phyloP scores from a whole-genome alignment of 2,329 filamentous ascomycete species.

The Xylariales sp. region DNA sequence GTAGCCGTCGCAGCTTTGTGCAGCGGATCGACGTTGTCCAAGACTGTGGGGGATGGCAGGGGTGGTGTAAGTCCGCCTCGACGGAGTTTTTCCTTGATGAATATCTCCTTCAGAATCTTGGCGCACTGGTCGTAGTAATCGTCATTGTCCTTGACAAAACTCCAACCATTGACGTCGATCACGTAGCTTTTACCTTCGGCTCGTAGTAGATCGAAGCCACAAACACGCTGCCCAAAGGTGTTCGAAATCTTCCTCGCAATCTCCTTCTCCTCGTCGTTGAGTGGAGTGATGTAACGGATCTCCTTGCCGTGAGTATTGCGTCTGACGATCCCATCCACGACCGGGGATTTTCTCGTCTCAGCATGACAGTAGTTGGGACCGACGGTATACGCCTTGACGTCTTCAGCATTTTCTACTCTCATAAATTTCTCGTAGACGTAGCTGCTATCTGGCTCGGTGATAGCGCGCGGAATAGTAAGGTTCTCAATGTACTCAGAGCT shows the following conservation, averaged over 20 bases:
- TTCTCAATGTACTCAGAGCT: constrained; percentile 89
- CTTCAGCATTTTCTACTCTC: constrained; percentile 92
- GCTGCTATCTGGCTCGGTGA: constrained; percentile 75
- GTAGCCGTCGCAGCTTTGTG: constrained; percentile 21
- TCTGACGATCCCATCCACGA: constrained; percentile 92
- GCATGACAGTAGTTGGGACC: constrained; percentile 91
- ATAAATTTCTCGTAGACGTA: constrained; percentile 98
- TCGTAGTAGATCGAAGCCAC: constrained; percentile 89
- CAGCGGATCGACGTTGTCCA: constrained; percentile 34
- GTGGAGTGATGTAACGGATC: constrained; percentile 85
- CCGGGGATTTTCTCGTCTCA: constrained; percentile 93
- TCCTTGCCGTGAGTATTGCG: constrained; percentile 98
- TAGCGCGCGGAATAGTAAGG: constrained; percentile 70
- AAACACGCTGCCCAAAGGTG: constrained; percentile 90
- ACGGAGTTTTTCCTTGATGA: constrained; percentile 71
- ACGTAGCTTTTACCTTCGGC: constrained; percentile 90
- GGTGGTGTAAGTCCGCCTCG: constrained; percentile 56
- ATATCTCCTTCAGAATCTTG: constrained; percentile 80
- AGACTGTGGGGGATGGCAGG: constrained; percentile 42
- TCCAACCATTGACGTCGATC: constrained; percentile 99
- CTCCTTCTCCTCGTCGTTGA: constrained; percentile 73
- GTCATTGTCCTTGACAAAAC: constrained; percentile 98
- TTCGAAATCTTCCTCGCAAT: constrained; percentile 88
- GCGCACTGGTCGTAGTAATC: constrained; percentile 95
- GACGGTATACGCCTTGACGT: constrained; percentile 98